These are phyloP conservation scores for Aspergillus nanangensis DNA, from an alignment of 495 filamentous ascomycete species.

Conservation along the genomic window DNA sequence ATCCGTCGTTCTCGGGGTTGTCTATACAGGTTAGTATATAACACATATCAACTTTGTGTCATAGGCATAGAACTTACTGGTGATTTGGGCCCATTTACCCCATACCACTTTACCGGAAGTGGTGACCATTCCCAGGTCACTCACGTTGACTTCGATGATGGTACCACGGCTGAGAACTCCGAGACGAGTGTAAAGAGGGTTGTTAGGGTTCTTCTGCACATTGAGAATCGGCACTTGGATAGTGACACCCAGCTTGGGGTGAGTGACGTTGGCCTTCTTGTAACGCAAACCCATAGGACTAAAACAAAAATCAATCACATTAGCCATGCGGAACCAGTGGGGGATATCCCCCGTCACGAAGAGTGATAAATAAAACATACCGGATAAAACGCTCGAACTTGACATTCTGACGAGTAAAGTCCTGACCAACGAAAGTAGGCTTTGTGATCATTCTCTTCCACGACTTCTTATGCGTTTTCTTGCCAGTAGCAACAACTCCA, in stretches of 20 bases:
- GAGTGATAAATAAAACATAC: background rate
- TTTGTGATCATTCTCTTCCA: conserved; percentile 98
- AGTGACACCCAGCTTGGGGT: conserved; percentile 78
- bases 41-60: background rate
- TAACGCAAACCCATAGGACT: conserved; percentile 78
- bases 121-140: conserved; percentile 88
- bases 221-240: conserved; percentile 89
- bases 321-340: conserved; percentile 34
- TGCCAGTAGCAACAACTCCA: conserved; percentile 94
- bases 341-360: background rate
- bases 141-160: conserved; percentile 93
- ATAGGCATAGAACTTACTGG: conserved; percentile 9
- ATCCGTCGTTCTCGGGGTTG: conserved; percentile 77
- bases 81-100: conserved; percentile 76
- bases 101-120: conserved; percentile 90
- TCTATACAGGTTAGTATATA: conserved; percentile 38
- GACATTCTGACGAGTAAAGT: conserved; percentile 88
- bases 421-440: conserved; percentile 81
- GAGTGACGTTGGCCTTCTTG: conserved; percentile 91
- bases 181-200: conserved; percentile 89
- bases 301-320: conserved; percentile 58
- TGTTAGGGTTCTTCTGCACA: conserved; percentile 98
- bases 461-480: conserved; percentile 69
- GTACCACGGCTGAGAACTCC: conserved; percentile 94
- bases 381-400: conserved; percentile 89